These are phyloP conservation scores for Rhizophora apiculata DNA, from an alignment of 345 rosid species.

Conservation along the genomic window DNA sequence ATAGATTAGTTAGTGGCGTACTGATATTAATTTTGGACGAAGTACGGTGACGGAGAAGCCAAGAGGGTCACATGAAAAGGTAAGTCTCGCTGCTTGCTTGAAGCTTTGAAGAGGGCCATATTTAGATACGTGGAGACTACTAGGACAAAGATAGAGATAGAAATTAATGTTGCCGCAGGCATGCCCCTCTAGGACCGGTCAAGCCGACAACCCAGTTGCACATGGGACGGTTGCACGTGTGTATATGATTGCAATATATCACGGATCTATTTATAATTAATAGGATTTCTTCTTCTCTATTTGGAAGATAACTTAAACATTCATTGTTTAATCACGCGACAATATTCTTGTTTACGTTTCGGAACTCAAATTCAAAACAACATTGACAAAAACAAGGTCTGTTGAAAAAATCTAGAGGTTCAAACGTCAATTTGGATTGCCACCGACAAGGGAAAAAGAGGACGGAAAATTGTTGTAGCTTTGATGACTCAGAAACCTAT, in stretches of 20 bases:
- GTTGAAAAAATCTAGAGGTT: constrained; percentile 24
- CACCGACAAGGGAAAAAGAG: constrained; percentile 30
- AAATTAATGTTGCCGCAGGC: constrained; percentile 26
- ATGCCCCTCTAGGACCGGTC: constrained; percentile 43
- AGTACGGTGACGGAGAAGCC: too few relatives aligned
- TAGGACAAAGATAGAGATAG: constrained; percentile 28
- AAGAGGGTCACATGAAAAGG: too few relatives aligned
- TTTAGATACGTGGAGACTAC: not conserved
- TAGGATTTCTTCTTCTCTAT: constrained; percentile 7
- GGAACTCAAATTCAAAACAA: too few relatives aligned
- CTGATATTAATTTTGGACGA: too few relatives aligned
- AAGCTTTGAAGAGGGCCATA: not conserved
- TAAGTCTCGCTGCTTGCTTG: too few relatives aligned
- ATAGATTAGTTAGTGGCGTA: too few relatives aligned
- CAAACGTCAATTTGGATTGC: constrained; percentile 37
- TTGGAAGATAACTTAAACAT: constrained; percentile 13
- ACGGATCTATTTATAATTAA: constrained; percentile 4
- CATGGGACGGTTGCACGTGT: constrained; percentile 64
- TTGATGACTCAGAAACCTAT: constrained; percentile 36
- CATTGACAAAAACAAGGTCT: not conserved
- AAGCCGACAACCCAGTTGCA: constrained; percentile 50
- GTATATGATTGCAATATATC: constrained; percentile 33
- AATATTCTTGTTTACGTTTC: not conserved
- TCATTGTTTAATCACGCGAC: not conserved
- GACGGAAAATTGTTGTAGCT: constrained; percentile 35